Evolutionary conservation across 495 filamentous ascomycete genomes (phyloP), one percentile per base, ranked within the genome.

Genomic region (Aspergillus bridgeri): DNA sequence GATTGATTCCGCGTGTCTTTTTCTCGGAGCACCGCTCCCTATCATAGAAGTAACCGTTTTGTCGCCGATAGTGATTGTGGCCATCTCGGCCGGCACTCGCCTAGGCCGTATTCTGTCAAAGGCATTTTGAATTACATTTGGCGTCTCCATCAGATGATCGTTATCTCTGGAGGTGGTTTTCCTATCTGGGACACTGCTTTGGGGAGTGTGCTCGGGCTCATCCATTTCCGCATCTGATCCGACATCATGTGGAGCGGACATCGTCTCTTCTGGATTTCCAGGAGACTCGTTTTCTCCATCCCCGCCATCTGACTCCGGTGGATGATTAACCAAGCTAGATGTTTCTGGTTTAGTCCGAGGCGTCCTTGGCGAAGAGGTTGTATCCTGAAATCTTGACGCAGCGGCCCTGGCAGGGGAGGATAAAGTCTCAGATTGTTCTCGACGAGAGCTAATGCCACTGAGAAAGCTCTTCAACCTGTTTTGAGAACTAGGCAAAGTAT

Each of bases 41-140:
- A 89, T 69, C 46, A 81, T 73, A 0, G 82, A 80, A 6, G 77
- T 91, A 20, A 91, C 85, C 0, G 90, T 91, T 42, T 83, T 84
- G 53, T 89, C 81, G 3, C 91, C 93, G 53, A 98, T 89, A 0
- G 91, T 96, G 27, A 98, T 94, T 3, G 90, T 96, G 27, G 93
- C 92, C 50, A 86, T 76, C 66, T 91, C 88, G n/a, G 81, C 76
- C 6, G 82, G 80, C 11, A 77, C 68, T 29, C 89, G 83, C 61
- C 84, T 85, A 2, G 84, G 78, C 2, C 86, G 80, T 82, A 88
- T 88, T 13, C 82, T 77, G 67, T 87, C 83, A 55, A 87, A 88
- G 9, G 86, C 86, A 60, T 79, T 86, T 53, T 85, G 82, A 21
- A 89, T 68, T 1, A 79, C 61, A 55, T 82, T 81, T 13, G 81